Conservation (phyloP, 805 yeast genomes). For the Komagataella phaffii region DNA sequence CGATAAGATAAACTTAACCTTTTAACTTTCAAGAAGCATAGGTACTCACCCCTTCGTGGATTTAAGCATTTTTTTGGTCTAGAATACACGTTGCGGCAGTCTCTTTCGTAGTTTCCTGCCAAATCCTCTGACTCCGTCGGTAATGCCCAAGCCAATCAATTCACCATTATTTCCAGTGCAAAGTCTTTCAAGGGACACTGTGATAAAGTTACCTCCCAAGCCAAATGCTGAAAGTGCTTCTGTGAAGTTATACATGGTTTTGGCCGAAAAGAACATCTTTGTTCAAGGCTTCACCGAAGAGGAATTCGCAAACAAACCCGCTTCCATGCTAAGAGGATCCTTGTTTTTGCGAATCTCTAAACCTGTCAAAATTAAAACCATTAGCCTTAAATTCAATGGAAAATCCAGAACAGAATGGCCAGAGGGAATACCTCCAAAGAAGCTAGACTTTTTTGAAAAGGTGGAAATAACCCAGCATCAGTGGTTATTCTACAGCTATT, state of each 20-base stretch:
- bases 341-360: constrained; percentile 56
- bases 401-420: constrained; percentile 85
- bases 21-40: background rate
- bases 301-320: constrained; percentile 56
- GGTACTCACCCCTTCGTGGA: background rate
- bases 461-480: constrained; percentile 61
- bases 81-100: background rate
- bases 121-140: constrained; percentile 3
- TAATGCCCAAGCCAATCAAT: constrained; percentile 8
- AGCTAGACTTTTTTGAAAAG: constrained; percentile 48
- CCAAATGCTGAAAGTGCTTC: constrained; percentile 53
- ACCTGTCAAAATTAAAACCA: constrained; percentile 55
- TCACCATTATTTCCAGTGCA: constrained; percentile 38
- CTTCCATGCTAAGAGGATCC: constrained; percentile 73
- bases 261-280: constrained; percentile 72
- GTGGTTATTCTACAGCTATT: constrained; percentile 73
- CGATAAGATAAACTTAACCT: background rate
- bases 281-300: constrained; percentile 67
- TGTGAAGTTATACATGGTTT: constrained; percentile 53
- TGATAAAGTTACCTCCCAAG: constrained; percentile 35
- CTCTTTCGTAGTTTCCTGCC: background rate
- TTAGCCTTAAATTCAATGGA: constrained; percentile 54
- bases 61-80: background rate
- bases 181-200: constrained; percentile 19
- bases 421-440: constrained; percentile 92